A percentile compares a stretch with the other conserved stretches of the same genome.
These are phyloP conservation scores for Actinomortierella ambigua DNA, from an alignment of 371 early-diverging fungal species.

Conservation along the genomic window DNA sequence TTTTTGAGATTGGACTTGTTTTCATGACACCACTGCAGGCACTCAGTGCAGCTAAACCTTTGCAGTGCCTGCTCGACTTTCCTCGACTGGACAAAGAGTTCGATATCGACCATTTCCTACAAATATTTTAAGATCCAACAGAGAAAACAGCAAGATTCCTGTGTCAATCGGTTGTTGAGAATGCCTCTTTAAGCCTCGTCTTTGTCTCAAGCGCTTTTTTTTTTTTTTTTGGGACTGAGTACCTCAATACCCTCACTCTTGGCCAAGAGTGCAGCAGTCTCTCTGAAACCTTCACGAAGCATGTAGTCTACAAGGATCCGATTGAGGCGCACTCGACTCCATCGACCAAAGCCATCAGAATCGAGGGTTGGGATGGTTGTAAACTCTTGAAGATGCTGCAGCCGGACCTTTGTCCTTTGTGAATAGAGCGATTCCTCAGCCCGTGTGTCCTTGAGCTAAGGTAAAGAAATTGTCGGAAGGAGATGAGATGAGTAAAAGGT, in stretches of 20 bases:
- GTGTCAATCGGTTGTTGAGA: conserved; percentile 1
- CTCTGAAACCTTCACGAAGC: conserved; percentile 81
- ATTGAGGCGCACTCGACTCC: conserved; percentile 84
- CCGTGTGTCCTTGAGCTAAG: conserved; percentile 75
- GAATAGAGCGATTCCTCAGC: conserved; percentile 73
- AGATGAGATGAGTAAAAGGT: background rate
- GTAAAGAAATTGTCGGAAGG: background rate
- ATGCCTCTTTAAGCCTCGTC: too few species aligned
- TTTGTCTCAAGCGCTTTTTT: too few species aligned
- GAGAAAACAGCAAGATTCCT: background rate
- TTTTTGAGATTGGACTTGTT: conserved; percentile 87
- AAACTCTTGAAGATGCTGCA: conserved; percentile 78
- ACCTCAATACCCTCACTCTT: conserved; percentile 69
- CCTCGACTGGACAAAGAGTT: conserved; percentile 82
- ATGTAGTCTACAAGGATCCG: conserved; percentile 93
- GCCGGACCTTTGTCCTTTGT: conserved; percentile 70
- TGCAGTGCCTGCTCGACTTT: conserved; percentile 79
- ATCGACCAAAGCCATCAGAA: conserved; percentile 72
- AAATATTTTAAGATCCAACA: background rate
- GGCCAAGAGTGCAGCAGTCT: conserved; percentile 78
- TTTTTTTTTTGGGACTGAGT: too few species aligned
- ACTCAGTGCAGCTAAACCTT: conserved; percentile 80
- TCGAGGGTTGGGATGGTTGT: conserved; percentile 62
- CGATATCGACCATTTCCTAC: conserved; percentile 88
- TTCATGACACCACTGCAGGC: conserved; percentile 92